These are phyloP conservation scores for Candida odintsovae DNA, from an alignment of 805 yeast species.

Conservation along the genomic window DNA sequence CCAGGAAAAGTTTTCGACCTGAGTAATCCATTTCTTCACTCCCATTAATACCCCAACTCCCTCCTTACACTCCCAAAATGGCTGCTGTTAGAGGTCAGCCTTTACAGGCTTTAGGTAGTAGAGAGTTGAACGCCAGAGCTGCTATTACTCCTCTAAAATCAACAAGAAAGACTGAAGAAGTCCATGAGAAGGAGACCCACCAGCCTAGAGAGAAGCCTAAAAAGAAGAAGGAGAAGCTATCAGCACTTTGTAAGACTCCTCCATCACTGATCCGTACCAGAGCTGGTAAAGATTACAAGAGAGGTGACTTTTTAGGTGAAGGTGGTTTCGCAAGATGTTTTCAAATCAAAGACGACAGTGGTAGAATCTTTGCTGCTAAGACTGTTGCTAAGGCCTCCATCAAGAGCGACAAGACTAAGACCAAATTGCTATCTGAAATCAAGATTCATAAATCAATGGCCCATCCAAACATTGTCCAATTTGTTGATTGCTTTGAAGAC, in stretches of 20 bases:
- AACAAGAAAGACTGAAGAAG: constrained; percentile 22
- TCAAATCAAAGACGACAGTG: constrained; percentile 88
- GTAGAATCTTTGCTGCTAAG: constrained; percentile 89
- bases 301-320: constrained; percentile 91
- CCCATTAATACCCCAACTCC: not conserved
- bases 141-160: constrained; percentile 25
- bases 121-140: constrained; percentile 29
- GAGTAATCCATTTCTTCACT: not conserved
- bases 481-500: constrained; percentile 96
- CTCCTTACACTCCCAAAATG: constrained; percentile 14
- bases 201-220: constrained; percentile 33
- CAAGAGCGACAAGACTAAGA: constrained; percentile 81
- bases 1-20: not conserved
- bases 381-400: constrained; percentile 96
- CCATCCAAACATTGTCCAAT: constrained; percentile 88
- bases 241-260: constrained; percentile 92
- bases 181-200: constrained; percentile 13
- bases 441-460: constrained; percentile 87
- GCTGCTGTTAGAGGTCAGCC: constrained; percentile 32
- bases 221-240: constrained; percentile 83
- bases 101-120: constrained; percentile 32
- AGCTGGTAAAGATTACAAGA: constrained; percentile 80
- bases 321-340: constrained; percentile 99
- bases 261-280: constrained; percentile 88
- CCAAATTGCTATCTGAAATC: constrained; percentile 82